Percentiles rank a stretch among this genome's conserved stretches.
phyloP scores from a whole-genome alignment of 345 rosid genomes.

The Citropsis articulata region DNA sequence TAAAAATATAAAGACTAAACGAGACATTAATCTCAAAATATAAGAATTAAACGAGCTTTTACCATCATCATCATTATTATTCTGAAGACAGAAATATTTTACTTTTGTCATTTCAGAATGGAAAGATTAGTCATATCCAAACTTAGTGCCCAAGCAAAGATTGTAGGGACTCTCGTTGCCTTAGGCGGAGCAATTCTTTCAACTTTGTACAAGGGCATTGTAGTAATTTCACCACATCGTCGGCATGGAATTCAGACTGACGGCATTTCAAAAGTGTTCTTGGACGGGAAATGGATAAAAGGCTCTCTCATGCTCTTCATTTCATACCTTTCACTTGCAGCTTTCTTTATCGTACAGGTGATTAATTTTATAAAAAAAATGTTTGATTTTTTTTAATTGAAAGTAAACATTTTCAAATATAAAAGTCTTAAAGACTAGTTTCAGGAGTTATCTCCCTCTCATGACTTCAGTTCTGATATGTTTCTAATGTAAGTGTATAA shows the following conservation, averaged over 20 bases:
- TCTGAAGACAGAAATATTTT: too few species aligned
- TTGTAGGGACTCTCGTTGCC: background rate
- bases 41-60: too few species aligned
- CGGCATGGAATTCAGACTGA: background rate
- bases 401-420: too few species aligned
- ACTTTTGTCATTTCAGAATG: background rate
- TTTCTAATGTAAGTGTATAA: too few species aligned
- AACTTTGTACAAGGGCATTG: background rate
- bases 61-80: too few species aligned
- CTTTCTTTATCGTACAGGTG: background rate
- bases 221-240: background rate
- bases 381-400: too few species aligned
- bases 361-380: background rate
- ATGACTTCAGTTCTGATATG: too few species aligned
- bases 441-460: too few species aligned
- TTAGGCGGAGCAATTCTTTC: background rate
- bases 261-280: background rate
- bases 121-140: background rate
- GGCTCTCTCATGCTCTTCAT: constrained; percentile 4
- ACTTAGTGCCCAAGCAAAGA: background rate
- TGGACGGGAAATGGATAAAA: background rate
- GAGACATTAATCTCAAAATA: too few species aligned
- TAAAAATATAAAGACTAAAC: too few species aligned
- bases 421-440: too few species aligned
- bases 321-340: background rate